phyloP scores from a whole-genome alignment of 257 asterid genomes.

The Solanum ahanhuiri region DNA sequence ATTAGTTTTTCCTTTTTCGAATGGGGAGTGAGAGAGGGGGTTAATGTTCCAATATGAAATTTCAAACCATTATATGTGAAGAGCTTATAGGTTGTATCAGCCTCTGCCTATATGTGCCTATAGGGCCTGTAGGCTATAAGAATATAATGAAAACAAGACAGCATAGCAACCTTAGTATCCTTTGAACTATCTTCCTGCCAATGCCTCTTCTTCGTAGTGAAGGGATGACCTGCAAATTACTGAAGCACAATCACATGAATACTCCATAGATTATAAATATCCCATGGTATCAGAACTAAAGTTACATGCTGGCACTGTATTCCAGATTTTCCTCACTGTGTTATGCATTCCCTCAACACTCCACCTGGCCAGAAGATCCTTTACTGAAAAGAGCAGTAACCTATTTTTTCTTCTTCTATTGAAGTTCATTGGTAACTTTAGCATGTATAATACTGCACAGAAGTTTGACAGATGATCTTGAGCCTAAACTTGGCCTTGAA shows the following conservation, averaged over 20 bases:
- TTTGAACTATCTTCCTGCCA: slow-evolving; percentile 59
- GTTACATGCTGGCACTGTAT: not conserved
- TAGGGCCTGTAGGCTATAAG: not conserved
- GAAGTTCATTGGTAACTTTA: not conserved
- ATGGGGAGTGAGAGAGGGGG: not conserved
- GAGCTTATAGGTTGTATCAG: not conserved
- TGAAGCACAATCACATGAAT: slow-evolving; percentile 12
- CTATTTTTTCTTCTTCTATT: not conserved
- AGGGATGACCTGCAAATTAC: slow-evolving; percentile 66
- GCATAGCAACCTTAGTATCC: slow-evolving; percentile 46
- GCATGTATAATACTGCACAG: not conserved
- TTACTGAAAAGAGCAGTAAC: not conserved
- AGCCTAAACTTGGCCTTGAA: too few species aligned
- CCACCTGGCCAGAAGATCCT: not conserved
- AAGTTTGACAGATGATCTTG: too few species aligned
- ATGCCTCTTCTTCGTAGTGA: slow-evolving; percentile 56
- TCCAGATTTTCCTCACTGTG: not conserved
- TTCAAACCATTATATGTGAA: not conserved
- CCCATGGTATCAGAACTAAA: not conserved
- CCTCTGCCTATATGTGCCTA: not conserved
- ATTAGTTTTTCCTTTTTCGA: not conserved
- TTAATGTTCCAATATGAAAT: not conserved
- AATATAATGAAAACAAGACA: not conserved
- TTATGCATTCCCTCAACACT: not conserved
- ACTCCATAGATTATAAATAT: not conserved